These are phyloP conservation scores for Yamadazyma insecticola DNA, from an alignment of 805 yeast species.

Conservation along the genomic window DNA sequence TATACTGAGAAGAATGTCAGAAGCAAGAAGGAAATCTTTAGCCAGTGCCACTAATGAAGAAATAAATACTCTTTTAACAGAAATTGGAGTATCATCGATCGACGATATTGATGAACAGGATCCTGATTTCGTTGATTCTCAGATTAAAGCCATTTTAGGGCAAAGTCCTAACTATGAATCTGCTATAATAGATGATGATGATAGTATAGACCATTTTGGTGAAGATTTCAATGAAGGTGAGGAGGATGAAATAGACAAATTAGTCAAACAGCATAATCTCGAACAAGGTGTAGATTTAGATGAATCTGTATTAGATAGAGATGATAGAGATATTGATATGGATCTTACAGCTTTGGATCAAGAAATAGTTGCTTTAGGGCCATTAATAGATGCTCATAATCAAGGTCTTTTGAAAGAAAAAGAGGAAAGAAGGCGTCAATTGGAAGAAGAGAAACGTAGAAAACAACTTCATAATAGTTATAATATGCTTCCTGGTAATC, in stretches of 20 bases:
- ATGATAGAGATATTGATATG: conserved; percentile 17
- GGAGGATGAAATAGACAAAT: conserved; percentile 34
- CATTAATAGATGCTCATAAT: conserved; percentile 34
- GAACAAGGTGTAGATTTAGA: conserved; percentile 28
- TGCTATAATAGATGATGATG: conserved; percentile 17
- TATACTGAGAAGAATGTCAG: conserved; percentile 26
- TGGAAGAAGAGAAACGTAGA: conserved; percentile 16
- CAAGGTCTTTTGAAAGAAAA: conserved; percentile 20
- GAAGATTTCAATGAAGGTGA: conserved; percentile 15
- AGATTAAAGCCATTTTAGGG: conserved; percentile 25
- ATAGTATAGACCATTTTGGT: conserved; percentile 1
- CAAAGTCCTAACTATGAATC: conserved; percentile 20
- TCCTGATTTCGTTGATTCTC: conserved; percentile 26
- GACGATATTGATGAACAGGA: conserved; percentile 25
- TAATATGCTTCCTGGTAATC: too few relatives aligned
- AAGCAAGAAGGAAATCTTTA: conserved; percentile 33
- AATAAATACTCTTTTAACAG: conserved; percentile 30
- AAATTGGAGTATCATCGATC: conserved; percentile 29
- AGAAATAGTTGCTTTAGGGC: conserved; percentile 37
- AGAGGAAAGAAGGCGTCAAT: conserved; percentile 15
- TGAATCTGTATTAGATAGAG: conserved; percentile 11
- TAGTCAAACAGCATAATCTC: conserved; percentile 31
- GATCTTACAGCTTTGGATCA: conserved; percentile 32
- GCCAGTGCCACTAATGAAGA: conserved; percentile 38
- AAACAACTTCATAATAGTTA: background rate